phyloP scores from a whole-genome alignment of 192 early-diverging fungal genomes.

The Podila epicladia region DNA sequence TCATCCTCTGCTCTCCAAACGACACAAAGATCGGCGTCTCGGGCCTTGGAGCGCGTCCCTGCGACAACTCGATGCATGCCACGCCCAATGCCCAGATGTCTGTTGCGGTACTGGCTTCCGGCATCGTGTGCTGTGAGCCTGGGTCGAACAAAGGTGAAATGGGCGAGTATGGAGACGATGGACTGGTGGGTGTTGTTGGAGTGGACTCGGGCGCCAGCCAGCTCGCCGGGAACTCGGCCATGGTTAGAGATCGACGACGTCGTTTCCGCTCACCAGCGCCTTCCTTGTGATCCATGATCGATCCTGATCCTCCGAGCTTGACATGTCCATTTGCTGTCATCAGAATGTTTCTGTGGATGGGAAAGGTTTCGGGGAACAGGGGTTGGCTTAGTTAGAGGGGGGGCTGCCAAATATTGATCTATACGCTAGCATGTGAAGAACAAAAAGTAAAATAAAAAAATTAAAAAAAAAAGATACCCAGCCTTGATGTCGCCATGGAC shows the following conservation, averaged over 20 bases:
- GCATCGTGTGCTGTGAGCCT: not conserved
- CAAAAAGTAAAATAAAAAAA: no score
- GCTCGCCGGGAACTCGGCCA: constrained; percentile 41
- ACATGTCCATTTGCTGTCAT: constrained; percentile 28
- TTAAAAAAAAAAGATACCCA: constrained; percentile 9
- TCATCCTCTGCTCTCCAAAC: constrained; percentile 16
- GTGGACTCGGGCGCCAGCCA: constrained; percentile 45
- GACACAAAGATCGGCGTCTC: constrained; percentile 29
- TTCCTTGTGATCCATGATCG: constrained; percentile 40
- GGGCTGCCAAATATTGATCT: not conserved
- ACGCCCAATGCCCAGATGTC: constrained; percentile 45
- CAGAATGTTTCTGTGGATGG: constrained; percentile 25
- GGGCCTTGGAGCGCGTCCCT: constrained; percentile 35
- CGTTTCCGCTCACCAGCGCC: constrained; percentile 41
- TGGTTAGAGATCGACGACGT: constrained; percentile 33
- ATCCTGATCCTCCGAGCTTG: constrained; percentile 39
- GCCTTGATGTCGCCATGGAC: constrained; percentile 48
- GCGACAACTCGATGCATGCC: constrained; percentile 44
- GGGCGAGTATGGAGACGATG: not conserved
- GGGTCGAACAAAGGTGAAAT: not conserved
- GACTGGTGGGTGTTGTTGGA: not conserved
- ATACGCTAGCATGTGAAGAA: not conserved
- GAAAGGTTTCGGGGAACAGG: not conserved
- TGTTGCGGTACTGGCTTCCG: constrained; percentile 19
- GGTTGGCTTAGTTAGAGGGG: not conserved